Evolutionary conservation across 2,329 filamentous ascomycete genomes (phyloP).

Genomic region (Trichoderma simmonsii): DNA sequence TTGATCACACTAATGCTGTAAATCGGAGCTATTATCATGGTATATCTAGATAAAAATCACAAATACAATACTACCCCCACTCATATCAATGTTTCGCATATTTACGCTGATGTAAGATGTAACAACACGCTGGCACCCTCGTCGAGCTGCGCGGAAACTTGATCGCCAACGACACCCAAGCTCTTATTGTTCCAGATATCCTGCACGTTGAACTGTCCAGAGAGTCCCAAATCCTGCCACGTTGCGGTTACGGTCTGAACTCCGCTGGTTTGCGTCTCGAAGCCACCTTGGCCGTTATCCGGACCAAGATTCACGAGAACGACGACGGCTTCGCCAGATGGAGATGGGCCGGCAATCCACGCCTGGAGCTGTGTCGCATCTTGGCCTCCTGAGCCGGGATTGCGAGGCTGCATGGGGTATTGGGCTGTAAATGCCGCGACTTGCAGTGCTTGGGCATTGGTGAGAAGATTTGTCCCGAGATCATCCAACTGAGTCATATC

Average conservation of each 20-base stretch:
- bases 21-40: not conserved
- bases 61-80: not conserved
- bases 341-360: constrained; percentile 22
- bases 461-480: constrained; percentile 20
- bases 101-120: not conserved
- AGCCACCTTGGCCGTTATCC: constrained; percentile 22
- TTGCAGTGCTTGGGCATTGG: constrained; percentile 15
- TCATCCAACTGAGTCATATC: constrained; percentile 20
- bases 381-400: constrained; percentile 21
- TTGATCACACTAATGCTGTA: not conserved
- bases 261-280: constrained; percentile 10
- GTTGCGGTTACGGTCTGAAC: constrained; percentile 20
- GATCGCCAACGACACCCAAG: not conserved
- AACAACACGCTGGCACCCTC: not conserved
- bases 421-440: constrained; percentile 22
- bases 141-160: constrained; percentile 5
- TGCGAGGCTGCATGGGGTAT: constrained; percentile 21
- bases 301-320: constrained; percentile 23
- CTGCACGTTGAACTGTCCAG: constrained; percentile 1
- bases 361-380: constrained; percentile 21
- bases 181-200: constrained; percentile 21
- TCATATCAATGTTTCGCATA: not conserved
- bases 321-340: constrained; percentile 18
- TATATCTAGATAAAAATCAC: not conserved
- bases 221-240: constrained; percentile 20